Evolutionary conservation across 345 rosid species (phyloP), one percentile per base, ranked within the genome.

Genomic region (Hypericum androsaemum): DNA sequence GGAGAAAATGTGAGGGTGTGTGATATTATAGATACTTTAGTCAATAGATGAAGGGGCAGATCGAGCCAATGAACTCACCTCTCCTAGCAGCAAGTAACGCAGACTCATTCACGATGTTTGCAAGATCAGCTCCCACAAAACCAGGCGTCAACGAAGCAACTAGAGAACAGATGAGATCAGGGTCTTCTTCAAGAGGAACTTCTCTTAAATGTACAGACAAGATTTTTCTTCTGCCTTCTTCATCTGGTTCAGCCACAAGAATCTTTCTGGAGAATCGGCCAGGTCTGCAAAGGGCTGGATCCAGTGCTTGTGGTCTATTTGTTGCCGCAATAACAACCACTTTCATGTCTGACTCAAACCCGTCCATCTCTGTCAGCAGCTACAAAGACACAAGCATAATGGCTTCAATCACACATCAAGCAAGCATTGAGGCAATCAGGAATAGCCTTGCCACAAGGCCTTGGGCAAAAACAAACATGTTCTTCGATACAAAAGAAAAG

Each of bases 361-460:
- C 96, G 68, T 92, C 98, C 96, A 87, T 87, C 74, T 92, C 96
- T 44, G 96, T 92, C 69, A 92, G 86, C 74, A 92, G 74, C 98
- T 92, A 64, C 75, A 79, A 52, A 63, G 42, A 47, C 44, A 60
- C 46, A 53, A 56, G 58, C 41, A 37, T 38, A 17, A 51, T 54
- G 0, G 39, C 32, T 22, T 22, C 32, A 22, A 22, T 22, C 32
- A 22, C 32, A 22, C 2, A 22, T 22, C 32, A 11, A 65, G 56
- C 28, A 15, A 22, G 47, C 44, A 8, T 12, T 55, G 45, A 9
- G 56, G 17, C 35, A 50, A 47, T 11, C 1, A 37, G 41, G 37
- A 10, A 12, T 12, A 56, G n/a, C 12, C 44, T 12, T 36, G 37
- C 17, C 17, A 47, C 13, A 14, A 9, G 22, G 8, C 0, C 10